A percentile compares a stretch with the other conserved stretches of the same genome.
Evolutionary conservation across 139 green algal genomes (phyloP).

Genomic region (Picochlorum costavermella): DNA sequence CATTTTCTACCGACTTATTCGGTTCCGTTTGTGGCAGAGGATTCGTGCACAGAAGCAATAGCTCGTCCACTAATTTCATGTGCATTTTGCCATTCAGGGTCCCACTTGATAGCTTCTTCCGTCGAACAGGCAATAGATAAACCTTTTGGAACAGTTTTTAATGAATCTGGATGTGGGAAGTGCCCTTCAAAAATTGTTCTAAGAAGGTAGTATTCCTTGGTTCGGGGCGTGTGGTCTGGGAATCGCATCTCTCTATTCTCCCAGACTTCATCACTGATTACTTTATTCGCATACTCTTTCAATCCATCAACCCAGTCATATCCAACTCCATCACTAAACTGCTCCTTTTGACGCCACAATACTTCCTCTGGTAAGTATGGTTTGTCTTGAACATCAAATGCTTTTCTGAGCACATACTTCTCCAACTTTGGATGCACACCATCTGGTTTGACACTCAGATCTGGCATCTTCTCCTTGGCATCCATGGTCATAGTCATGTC

Average conservation of each 20-base stretch:
- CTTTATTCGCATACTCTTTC: slow-evolving; percentile 54
- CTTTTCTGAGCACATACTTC: slow-evolving; percentile 96
- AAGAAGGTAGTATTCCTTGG: slow-evolving; percentile 89
- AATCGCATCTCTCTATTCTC: slow-evolving; percentile 46
- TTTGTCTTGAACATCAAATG: slow-evolving; percentile 84
- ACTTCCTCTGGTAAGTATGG: slow-evolving; percentile 82
- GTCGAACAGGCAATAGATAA: slow-evolving; percentile 65
- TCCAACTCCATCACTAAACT: slow-evolving; percentile 94
- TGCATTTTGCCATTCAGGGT: slow-evolving; percentile 49
- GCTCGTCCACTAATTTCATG: slow-evolving; percentile 67
- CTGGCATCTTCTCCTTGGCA: slow-evolving; percentile 77
- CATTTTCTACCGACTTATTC: not conserved
- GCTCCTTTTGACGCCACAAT: slow-evolving; percentile 97
- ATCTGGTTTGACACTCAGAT: slow-evolving; percentile 56
- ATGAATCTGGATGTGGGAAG: slow-evolving; percentile 61
- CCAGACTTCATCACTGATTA: slow-evolving; percentile 62
- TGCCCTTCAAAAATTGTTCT: slow-evolving; percentile 81
- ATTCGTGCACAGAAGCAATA: slow-evolving; percentile 39
- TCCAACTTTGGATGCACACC: slow-evolving; percentile 71
- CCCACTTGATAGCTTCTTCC: slow-evolving; percentile 54
- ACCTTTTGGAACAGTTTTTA: slow-evolving; percentile 59
- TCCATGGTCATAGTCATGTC: slow-evolving; percentile 77
- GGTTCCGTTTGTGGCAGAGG: not conserved
- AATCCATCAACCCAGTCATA: slow-evolving; percentile 83
- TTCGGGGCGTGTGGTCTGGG: slow-evolving; percentile 76